Percentiles rank a stretch among this genome's conserved stretches.
phyloP scores from a whole-genome alignment of 1,284 basidiomycete genomes.

The Athelia sp. region DNA sequence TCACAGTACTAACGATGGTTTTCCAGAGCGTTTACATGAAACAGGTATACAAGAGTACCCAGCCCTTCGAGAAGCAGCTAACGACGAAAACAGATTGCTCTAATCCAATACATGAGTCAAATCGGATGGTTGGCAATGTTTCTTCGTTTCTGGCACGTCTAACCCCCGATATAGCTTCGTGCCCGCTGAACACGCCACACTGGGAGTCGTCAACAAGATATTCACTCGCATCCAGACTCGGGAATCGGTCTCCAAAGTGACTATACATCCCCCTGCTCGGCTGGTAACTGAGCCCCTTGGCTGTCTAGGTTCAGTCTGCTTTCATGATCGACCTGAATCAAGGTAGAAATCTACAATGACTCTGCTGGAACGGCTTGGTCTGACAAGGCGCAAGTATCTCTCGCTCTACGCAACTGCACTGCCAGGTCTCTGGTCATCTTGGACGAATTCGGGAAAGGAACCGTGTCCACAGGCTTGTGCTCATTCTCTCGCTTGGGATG shows the following conservation, averaged over 20 bases:
- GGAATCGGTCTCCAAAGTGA: constrained; percentile 87
- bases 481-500: background rate
- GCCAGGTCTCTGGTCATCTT: constrained; percentile 76
- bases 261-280: constrained; percentile 4
- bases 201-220: constrained; percentile 90
- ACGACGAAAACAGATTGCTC: constrained; percentile 51
- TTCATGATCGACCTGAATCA: constrained; percentile 98
- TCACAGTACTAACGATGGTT: constrained; percentile 29
- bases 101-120: constrained; percentile 87
- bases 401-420: constrained; percentile 83
- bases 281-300: constrained; percentile 3
- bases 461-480: constrained; percentile 64
- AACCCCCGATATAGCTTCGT: constrained; percentile 61
- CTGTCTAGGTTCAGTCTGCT: constrained; percentile 74
- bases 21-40: constrained; percentile 88
- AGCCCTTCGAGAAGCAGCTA: too few relatives aligned
- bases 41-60: constrained; percentile 47
- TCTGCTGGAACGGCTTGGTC: too few relatives aligned
- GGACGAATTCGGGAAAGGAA: constrained; percentile 90
- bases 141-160: constrained; percentile 1
- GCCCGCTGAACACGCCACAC: constrained; percentile 74
- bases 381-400: constrained; percentile 72
- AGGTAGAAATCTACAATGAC: constrained; percentile 10
- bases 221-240: constrained; percentile 89
- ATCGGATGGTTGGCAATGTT: constrained; percentile 66